Base-by-base conservation (phyloP, 208 protist genomes). In the Wallacemonas sp. region DNA sequence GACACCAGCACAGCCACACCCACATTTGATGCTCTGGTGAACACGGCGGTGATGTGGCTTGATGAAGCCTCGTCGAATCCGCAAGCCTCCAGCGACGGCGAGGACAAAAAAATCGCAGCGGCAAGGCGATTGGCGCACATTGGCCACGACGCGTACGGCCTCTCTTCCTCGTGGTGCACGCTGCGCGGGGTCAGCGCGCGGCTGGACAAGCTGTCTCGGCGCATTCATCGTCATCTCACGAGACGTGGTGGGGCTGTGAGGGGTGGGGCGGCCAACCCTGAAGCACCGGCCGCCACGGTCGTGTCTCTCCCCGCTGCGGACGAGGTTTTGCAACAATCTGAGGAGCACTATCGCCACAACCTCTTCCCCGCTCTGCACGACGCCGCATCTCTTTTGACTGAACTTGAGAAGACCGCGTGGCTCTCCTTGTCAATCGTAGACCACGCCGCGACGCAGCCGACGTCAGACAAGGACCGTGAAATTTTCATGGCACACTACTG, bases 151-250 rank as follows among this genome's bases (percentile, higher is more conserved):
- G 11, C 51, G 55, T 41, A 17, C 14, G 36, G 9, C 14, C 36
- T 41, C 36, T 41, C 36, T 14, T 6, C 36, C 9, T 17, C 36
- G 36, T 41, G 36, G 36, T 17, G 36, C 9, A 41, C 36, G 36
- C 36, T 41, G 36, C 36, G 36, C 9, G 36, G 14, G 6, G 9
- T 17, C 9, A 41, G 6, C 36, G 36, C 9, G 9, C 36, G 14
- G 9, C 36, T 41, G 9, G 36, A 41, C 9, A 6, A 41, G 9
- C 36, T 41, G 9, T 6, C 36, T 14, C 60, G 31, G 27, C 60
- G 34, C 31, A 46, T 45, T 1, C 51, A 58, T 39, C 22, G 24
- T 24, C 28, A 36, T 11, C 22, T 72, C 56, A 39, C 30, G 39
- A 46, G 21, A 11, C 33, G 46, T 30, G 59, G 64, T 1, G 38